phyloP scores from a whole-genome alignment of 2,329 filamentous ascomycete genomes.

The Talaromyces marneffei region DNA sequence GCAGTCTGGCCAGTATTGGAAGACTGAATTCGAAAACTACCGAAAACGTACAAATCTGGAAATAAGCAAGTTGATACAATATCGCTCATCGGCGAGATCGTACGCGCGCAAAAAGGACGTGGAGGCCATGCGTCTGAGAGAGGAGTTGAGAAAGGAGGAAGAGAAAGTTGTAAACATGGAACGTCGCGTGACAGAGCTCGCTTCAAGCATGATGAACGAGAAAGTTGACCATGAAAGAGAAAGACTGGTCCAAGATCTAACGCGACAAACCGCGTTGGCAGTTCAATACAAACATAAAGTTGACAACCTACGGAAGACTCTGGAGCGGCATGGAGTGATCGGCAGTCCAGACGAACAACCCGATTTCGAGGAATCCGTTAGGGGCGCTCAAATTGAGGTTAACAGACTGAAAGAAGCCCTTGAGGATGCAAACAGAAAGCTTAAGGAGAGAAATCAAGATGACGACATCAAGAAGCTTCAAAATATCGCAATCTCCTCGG shows the following conservation, averaged over 20 bases:
- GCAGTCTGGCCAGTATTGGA: slow-evolving; percentile 58
- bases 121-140: slow-evolving; percentile 48
- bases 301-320: slow-evolving; percentile 29
- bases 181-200: slow-evolving; percentile 37
- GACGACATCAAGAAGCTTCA: slow-evolving; percentile 33
- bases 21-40: slow-evolving; percentile 55
- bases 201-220: slow-evolving; percentile 34
- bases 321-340: slow-evolving; percentile 38
- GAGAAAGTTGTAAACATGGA: slow-evolving; percentile 41
- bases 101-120: slow-evolving; percentile 56
- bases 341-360: slow-evolving; percentile 23
- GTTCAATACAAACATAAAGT: slow-evolving; percentile 42
- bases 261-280: slow-evolving; percentile 40
- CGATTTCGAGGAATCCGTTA: slow-evolving; percentile 25
- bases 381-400: slow-evolving; percentile 21
- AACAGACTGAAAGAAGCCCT: slow-evolving; percentile 30
- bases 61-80: slow-evolving; percentile 55
- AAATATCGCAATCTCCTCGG: slow-evolving; percentile 33
- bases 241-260: slow-evolving; percentile 37
- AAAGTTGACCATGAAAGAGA: slow-evolving; percentile 32
- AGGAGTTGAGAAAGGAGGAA: slow-evolving; percentile 49
- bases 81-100: slow-evolving; percentile 54
- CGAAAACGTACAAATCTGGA: slow-evolving; percentile 53
- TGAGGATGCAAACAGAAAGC: slow-evolving; percentile 29
- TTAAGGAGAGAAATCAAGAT: slow-evolving; percentile 30